phyloP scores from a whole-genome alignment of 2,329 filamentous ascomycete species.

The Simplicillium sp. region DNA sequence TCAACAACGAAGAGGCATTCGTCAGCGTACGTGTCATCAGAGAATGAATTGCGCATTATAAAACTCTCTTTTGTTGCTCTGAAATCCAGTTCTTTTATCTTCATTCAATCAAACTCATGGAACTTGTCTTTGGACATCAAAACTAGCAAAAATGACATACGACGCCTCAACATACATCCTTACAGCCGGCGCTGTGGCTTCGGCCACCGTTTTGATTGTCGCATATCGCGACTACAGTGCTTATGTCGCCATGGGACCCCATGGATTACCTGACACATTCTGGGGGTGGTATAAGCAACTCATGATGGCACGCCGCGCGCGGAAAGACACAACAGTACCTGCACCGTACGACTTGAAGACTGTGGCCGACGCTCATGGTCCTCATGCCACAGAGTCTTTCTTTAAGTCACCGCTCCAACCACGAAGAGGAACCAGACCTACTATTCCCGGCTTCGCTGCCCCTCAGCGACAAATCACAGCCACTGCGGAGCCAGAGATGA shows the following conservation, averaged over 20 bases:
- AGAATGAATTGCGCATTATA: too few relatives aligned
- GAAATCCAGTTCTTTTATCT: too few relatives aligned
- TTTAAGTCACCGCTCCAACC: not conserved
- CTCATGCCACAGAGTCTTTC: slow-evolving; percentile 8
- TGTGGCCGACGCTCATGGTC: slow-evolving; percentile 11
- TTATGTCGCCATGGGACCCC: slow-evolving; percentile 30
- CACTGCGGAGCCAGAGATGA: slow-evolving; percentile 6
- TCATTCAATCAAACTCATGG: too few relatives aligned
- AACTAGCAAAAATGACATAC: too few relatives aligned
- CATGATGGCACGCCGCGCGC: slow-evolving; percentile 7
- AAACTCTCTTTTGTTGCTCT: too few relatives aligned
- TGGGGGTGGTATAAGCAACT: slow-evolving; percentile 24
- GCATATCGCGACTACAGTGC: slow-evolving; percentile 20
- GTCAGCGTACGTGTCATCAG: too few relatives aligned
- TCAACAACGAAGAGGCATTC: too few relatives aligned
- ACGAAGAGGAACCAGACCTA: slow-evolving; percentile 17
- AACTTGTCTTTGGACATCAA: too few relatives aligned
- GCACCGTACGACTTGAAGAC: slow-evolving; percentile 11
- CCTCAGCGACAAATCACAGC: slow-evolving; percentile 27
- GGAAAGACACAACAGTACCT: slow-evolving; percentile 13
- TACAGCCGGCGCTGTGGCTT: not conserved
- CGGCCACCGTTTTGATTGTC: slow-evolving; percentile 1
- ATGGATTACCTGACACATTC: slow-evolving; percentile 30
- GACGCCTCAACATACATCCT: not conserved
- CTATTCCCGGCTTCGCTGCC: slow-evolving; percentile 22